Percentiles rank a stretch among this genome's conserved stretches.
phyloP scores from a whole-genome alignment of 495 filamentous ascomycete genomes.

The Hypoxylon rickii region DNA sequence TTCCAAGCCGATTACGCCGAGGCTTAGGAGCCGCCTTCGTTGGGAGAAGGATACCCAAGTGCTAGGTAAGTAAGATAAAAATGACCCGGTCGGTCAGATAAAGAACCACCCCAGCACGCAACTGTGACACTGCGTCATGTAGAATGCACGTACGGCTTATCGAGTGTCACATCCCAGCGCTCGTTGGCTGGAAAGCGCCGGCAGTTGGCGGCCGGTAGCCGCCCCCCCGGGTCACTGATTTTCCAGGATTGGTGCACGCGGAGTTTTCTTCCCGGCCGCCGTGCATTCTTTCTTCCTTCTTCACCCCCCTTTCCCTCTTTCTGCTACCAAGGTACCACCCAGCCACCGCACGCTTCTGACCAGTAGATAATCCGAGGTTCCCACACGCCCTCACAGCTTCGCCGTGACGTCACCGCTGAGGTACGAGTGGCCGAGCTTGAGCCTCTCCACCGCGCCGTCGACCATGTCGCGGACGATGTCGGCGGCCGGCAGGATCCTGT shows the following conservation, averaged over 20 bases:
- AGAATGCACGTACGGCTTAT: no score
- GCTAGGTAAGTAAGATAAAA: background rate
- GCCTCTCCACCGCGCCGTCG: conserved; percentile 70
- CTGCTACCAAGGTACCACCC: no score
- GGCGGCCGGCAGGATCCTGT: conserved; percentile 75
- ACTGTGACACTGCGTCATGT: background rate
- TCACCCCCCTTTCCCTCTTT: background rate
- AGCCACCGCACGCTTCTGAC: background rate
- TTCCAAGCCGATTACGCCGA: no score
- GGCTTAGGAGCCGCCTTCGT: no score
- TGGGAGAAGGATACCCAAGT: no score
- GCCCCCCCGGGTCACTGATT: background rate
- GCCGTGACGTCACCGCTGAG: conserved; percentile 44
- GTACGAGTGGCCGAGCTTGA: conserved; percentile 62
- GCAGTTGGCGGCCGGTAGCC: background rate
- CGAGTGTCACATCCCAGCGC: no score
- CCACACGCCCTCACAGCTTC: conserved; percentile 42
- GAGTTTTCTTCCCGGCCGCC: background rate
- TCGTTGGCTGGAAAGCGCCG: background rate
- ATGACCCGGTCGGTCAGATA: no score
- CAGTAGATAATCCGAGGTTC: background rate
- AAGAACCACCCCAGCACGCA: background rate
- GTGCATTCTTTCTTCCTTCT: background rate
- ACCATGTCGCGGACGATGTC: conserved; percentile 88
- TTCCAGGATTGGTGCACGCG: background rate